These are phyloP conservation scores for Neurospora sp. DNA, from an alignment of 495 filamentous ascomycete genomes.

Conservation along the genomic window DNA sequence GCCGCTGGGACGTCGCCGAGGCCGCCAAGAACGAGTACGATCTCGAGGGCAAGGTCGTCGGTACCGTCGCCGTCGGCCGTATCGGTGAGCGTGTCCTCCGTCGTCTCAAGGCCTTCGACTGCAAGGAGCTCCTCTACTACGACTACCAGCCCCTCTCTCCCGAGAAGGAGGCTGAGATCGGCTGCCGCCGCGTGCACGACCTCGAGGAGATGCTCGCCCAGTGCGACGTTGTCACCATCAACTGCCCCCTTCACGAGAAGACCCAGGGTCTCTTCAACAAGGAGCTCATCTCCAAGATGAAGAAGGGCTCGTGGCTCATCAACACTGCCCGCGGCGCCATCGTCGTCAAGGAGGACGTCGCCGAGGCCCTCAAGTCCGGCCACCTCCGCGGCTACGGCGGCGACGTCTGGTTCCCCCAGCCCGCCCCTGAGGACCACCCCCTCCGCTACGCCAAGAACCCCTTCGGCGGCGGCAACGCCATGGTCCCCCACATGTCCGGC, in stretches of 20 bases:
- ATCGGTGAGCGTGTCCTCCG: slow-evolving; percentile 97
- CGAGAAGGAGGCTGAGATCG: slow-evolving; percentile 92
- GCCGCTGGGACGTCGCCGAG: slow-evolving; percentile 91
- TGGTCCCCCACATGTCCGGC: slow-evolving; percentile 97
- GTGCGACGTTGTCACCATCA: slow-evolving; percentile 98
- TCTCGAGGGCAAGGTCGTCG: slow-evolving; percentile 93
- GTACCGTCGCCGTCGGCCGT: slow-evolving; percentile 92
- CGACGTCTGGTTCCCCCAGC: slow-evolving; percentile 77
- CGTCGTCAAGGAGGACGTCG: slow-evolving; percentile 98
- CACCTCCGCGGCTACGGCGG: slow-evolving; percentile 58
- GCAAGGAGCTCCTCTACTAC: slow-evolving; percentile 99
- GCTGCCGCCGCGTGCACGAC: slow-evolving; percentile 73
- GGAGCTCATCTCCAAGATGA: slow-evolving; percentile 99
- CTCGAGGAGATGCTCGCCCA: slow-evolving; percentile 93
- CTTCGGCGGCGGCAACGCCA: slow-evolving; percentile 94
- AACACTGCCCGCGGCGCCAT: slow-evolving; percentile 99
- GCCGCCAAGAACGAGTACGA: slow-evolving; percentile 98
- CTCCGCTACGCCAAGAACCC: slow-evolving; percentile 90
- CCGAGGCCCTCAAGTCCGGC: slow-evolving; percentile 81
- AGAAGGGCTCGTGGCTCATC: slow-evolving; percentile 90
- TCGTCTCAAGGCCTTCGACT: slow-evolving; percentile 92
- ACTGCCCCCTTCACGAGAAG: slow-evolving; percentile 98
- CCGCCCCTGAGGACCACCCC: slow-evolving; percentile 86
- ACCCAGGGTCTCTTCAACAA: slow-evolving; percentile 96
- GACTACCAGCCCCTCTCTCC: slow-evolving; percentile 90